Percentiles rank a stretch among this genome's conserved stretches.
phyloP scores from a whole-genome alignment of 2,329 filamentous ascomycete species.

The Neophaeococcomyces mojaviensis region DNA sequence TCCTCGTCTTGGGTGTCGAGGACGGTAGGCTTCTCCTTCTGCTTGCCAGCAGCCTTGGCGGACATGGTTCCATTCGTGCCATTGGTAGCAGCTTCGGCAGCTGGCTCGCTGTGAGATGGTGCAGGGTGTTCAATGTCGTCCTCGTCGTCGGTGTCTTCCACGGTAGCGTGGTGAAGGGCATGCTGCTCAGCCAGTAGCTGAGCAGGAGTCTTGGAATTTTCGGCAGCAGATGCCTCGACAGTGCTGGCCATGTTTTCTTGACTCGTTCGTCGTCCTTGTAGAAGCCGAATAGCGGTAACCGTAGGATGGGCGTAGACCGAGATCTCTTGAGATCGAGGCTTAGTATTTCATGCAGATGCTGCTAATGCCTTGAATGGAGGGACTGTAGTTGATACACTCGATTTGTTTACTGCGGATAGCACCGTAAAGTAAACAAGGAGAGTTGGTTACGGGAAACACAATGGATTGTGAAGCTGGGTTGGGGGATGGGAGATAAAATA shows the following conservation, averaged over 20 bases:
- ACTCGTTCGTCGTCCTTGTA: background rate
- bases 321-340: background rate
- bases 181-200: conserved; percentile 49
- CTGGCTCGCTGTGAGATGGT: conserved; percentile 33
- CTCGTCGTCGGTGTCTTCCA: conserved; percentile 78
- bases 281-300: conserved; percentile 8
- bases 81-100: conserved; percentile 29
- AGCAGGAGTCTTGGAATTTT: conserved; percentile 38
- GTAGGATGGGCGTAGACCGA: conserved; percentile 9
- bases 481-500: too few relatives aligned
- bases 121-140: conserved; percentile 58
- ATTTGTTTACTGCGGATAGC: background rate
- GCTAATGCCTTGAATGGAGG: too few relatives aligned
- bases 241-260: conserved; percentile 7
- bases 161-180: conserved; percentile 54
- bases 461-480: too few relatives aligned
- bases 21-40: conserved; percentile 45
- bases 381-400: background rate
- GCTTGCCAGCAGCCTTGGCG: conserved; percentile 61
- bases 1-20: conserved; percentile 85
- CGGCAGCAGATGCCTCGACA: conserved; percentile 16
- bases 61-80: conserved; percentile 46
- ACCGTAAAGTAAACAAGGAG: background rate
- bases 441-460: too few relatives aligned
- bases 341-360: conserved; percentile 5